These are phyloP conservation scores for Suhomyces prunicola DNA, from an alignment of 805 yeast genomes.

Conservation along the genomic window DNA sequence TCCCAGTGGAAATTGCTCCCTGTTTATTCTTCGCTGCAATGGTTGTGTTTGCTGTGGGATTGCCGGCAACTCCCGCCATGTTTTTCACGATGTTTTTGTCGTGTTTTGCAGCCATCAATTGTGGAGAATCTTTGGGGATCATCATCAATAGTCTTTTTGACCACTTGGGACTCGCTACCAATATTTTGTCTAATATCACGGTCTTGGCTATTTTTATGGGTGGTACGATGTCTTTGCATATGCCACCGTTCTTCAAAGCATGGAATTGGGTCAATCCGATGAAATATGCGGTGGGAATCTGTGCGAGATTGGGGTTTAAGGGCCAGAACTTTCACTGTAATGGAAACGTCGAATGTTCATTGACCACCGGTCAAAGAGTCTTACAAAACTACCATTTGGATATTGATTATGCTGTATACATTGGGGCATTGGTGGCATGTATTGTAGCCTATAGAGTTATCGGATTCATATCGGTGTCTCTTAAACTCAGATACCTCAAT, in stretches of 20 bases:
- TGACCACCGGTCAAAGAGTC: conserved; percentile 31
- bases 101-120: conserved; percentile 16
- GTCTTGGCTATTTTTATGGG: conserved; percentile 26
- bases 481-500: conserved; percentile 1
- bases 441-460: conserved; percentile 31
- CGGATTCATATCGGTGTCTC: conserved; percentile 15
- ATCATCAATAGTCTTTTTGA: conserved; percentile 20
- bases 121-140: conserved; percentile 28
- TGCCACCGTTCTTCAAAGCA: conserved; percentile 23
- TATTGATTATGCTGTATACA: conserved; percentile 21
- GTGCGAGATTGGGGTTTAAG: conserved; percentile 18
- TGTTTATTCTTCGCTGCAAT: conserved; percentile 17
- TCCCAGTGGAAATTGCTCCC: conserved; percentile 23
- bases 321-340: conserved; percentile 18
- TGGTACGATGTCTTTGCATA: conserved; percentile 29
- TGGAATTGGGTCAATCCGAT: conserved; percentile 23
- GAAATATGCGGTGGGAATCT: conserved; percentile 22
- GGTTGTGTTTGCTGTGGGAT: conserved; percentile 21
- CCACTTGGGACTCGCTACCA: conserved; percentile 25
- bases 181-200: conserved; percentile 17
- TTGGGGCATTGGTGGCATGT: conserved; percentile 38
- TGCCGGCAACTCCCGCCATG: conserved; percentile 23
- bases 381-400: conserved; percentile 30
- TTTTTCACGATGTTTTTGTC: conserved; percentile 18
- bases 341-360: conserved; percentile 15